These are phyloP conservation scores for Lasiosphaeria miniovina DNA, from an alignment of 495 filamentous ascomycete species.

Conservation along the genomic window DNA sequence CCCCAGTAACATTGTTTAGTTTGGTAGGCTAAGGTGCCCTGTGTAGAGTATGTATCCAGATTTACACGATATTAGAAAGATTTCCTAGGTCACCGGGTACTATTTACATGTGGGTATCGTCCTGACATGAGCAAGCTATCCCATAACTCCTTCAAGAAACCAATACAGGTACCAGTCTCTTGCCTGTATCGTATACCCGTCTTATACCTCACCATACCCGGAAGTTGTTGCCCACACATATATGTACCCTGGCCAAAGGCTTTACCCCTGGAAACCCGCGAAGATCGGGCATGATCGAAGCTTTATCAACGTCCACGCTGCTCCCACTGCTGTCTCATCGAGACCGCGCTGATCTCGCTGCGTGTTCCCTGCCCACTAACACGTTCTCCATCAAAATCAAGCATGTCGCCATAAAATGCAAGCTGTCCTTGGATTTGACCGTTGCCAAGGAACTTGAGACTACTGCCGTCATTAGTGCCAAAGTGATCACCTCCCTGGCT, in stretches of 20 bases:
- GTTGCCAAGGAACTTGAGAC: conserved; percentile 29
- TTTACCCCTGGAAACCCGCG: not conserved
- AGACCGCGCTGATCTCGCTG: conserved; percentile 29
- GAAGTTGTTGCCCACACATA: too few relatives aligned
- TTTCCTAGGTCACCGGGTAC: too few relatives aligned
- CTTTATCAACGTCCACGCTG: not conserved
- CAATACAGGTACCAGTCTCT: not conserved
- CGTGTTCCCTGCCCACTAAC: conserved; percentile 24
- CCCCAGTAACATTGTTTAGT: too few relatives aligned
- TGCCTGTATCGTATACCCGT: not conserved
- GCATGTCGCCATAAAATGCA: conserved; percentile 14
- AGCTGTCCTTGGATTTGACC: conserved; percentile 28
- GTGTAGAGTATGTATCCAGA: too few relatives aligned
- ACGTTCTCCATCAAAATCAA: conserved; percentile 23
- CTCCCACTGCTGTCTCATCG: conserved; percentile 29
- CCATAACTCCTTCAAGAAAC: too few relatives aligned
- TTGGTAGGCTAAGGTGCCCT: too few relatives aligned
- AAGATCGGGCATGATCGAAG: not conserved
- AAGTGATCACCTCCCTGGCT: conserved; percentile 14
- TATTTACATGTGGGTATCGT: too few relatives aligned
- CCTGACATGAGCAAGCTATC: too few relatives aligned
- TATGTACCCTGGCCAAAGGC: not conserved
- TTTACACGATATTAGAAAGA: too few relatives aligned
- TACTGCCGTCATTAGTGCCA: conserved; percentile 21
- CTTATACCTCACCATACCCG: not conserved